These are phyloP conservation scores for Cladosporium sp. DNA, from an alignment of 2,329 filamentous ascomycete genomes.

Conservation along the genomic window DNA sequence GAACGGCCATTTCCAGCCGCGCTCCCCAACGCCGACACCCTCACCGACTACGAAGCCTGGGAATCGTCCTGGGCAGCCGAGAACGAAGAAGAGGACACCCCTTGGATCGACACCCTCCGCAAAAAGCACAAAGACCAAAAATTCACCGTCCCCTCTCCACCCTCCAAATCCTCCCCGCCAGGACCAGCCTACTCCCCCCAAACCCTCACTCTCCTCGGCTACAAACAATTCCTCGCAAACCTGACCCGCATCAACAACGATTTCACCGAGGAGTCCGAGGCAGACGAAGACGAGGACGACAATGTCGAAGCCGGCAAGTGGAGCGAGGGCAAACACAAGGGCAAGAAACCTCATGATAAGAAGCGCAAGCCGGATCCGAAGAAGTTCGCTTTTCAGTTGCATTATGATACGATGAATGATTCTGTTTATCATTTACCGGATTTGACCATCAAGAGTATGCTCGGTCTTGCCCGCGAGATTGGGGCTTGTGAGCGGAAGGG, in stretches of 20 bases:
- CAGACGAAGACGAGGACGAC: conserved; percentile 21
- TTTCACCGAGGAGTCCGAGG: conserved; percentile 32
- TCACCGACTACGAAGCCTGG: conserved; percentile 5
- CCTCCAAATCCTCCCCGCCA: conserved; percentile 66
- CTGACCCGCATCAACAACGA: conserved; percentile 84
- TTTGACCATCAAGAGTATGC: conserved; percentile 75
- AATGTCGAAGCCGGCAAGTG: conserved; percentile 42
- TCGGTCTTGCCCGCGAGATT: conserved; percentile 76
- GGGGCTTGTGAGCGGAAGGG: conserved; percentile 46
- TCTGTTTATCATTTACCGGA: conserved; percentile 70
- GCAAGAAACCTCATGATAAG: conserved; percentile 49
- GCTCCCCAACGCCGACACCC: conserved; percentile 1
- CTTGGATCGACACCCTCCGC: conserved; percentile 40
- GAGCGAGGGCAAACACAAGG: conserved; percentile 60
- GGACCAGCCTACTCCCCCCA: conserved; percentile 90
- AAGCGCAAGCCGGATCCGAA: conserved; percentile 54
- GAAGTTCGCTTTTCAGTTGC: conserved; percentile 69
- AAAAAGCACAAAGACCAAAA: conserved; percentile 49
- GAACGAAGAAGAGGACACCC: conserved; percentile 22
- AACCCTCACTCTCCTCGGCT: conserved; percentile 70
- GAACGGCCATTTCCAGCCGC: neutral
- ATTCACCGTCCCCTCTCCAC: conserved; percentile 60
- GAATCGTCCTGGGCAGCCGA: neutral
- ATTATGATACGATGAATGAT: conserved; percentile 81
- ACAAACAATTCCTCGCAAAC: conserved; percentile 90